Base-by-base conservation (phyloP, 2,329 filamentous ascomycete genomes). In the Niveomyces coronatus region DNA sequence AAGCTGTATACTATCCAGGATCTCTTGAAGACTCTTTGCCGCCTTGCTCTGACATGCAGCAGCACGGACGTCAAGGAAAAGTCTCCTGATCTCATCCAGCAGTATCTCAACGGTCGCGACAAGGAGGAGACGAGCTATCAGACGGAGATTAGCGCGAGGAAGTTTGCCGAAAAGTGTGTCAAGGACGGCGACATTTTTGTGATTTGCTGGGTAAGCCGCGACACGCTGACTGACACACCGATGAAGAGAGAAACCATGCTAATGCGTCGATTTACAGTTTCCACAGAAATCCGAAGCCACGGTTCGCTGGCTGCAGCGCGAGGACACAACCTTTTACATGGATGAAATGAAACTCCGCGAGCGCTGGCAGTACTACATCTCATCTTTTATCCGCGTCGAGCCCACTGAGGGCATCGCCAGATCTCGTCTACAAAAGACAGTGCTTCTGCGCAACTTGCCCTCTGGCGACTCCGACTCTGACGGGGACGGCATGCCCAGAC, bases 301-400 rank as follows among this genome's bases (percentile, higher is more conserved):
- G 2, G 70, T 94, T 9, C 85, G 85, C 31, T 79, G 76, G 70
- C 61, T 82, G 35, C 74, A 77, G 48, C 70, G 74, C 37, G 76
- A 81, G 35, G 78, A 82, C 48, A 78, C 76, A 28, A 82, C 94
- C 0, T 86, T 94, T 56, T 87, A 91, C 49, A 81, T 82, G 53
- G 85, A 94, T 47, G 86, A 94, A 48, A 81, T 94, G 67, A 82
- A 91, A 53, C 75, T 79, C 35, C 80, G 81, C 40, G 79, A 86
- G 45, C 72, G 78, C 27, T 98, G 91, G 91, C 85, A 89, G 50
- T 94, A 93, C 63, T 98, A 98, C 56, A 85, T 94, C 41, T 88
- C 89, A 14, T 87, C 88, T 0, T 96, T 84, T 59, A 84, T 86
- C 48, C 85, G 86, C 45, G 74, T 88, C 17, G 86, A 94, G 53